Conservation (phyloP, 2,329 filamentous ascomycete genomes). For the Xylariales sp. region DNA sequence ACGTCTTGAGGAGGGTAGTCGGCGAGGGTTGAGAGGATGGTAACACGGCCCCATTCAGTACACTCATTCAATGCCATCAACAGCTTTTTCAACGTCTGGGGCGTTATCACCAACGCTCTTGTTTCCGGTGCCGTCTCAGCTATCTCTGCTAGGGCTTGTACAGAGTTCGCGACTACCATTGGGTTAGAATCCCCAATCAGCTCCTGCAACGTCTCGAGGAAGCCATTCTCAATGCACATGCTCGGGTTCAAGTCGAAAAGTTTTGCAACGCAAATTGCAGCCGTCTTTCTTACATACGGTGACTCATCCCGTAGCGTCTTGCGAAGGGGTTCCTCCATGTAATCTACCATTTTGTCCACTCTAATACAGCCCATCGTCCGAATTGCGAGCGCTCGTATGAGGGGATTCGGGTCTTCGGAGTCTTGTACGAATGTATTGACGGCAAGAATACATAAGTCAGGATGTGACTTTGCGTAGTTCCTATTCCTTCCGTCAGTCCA, state of each 20-base stretch:
- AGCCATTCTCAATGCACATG: conserved; percentile 97
- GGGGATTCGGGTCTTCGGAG: conserved; percentile 96
- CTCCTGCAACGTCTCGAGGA: conserved; percentile 92
- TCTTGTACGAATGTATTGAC: conserved; percentile 99
- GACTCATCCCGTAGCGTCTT: conserved; percentile 98
- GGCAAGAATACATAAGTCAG: conserved; percentile 96
- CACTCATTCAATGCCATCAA: conserved; percentile 97
- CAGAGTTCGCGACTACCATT: conserved; percentile 98
- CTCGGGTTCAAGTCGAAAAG: conserved; percentile 93
- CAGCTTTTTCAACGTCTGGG: conserved; percentile 90
- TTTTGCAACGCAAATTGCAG: conserved; percentile 97
- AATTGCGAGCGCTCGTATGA: conserved; percentile 94
- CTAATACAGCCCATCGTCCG: conserved; percentile 98
- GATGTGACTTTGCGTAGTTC: conserved; percentile 99
- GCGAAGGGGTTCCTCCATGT: conserved; percentile 97
- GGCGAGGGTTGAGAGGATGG: conserved; percentile 88
- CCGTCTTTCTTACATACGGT: conserved; percentile 97
- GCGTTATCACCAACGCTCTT: conserved; percentile 83
- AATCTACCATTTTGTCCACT: conserved; percentile 99
- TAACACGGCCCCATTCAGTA: conserved; percentile 97
- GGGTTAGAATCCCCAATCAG: conserved; percentile 97
- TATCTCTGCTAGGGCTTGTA: conserved; percentile 93
- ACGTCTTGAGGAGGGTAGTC: conserved; percentile 88
- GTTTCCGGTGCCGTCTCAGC: conserved; percentile 91
- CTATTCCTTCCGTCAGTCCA: conserved; percentile 58